Conservation (phyloP, 73 alveolate genomes). For the Paramecium pentaurelia region DNA sequence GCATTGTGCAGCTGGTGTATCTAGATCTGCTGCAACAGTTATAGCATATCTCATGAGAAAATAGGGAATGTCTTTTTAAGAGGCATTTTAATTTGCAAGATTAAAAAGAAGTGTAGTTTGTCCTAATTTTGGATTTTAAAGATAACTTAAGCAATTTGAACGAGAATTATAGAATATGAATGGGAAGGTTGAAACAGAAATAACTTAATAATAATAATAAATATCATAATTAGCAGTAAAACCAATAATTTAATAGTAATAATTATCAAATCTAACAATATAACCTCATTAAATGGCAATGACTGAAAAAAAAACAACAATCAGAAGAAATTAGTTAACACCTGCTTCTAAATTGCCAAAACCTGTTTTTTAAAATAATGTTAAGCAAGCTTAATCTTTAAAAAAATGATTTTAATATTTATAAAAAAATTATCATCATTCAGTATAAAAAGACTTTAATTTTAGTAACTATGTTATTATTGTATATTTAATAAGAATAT, state of each 20-base stretch:
- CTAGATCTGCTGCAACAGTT: conserved; percentile 68
- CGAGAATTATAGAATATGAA: background rate
- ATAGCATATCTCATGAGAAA: conserved; percentile 67
- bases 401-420: background rate
- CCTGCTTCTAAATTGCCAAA: background rate
- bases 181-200: background rate
- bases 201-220: background rate
- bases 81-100: conserved; percentile 62
- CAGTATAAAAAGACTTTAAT: background rate
- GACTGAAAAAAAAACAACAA: background rate
- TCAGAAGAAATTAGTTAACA: background rate
- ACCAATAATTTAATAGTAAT: background rate
- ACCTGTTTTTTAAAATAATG: background rate
- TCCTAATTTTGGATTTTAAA: conserved; percentile 68
- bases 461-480: background rate
- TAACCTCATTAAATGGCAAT: background rate
- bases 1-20: conserved; percentile 78
- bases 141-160: conserved; percentile 59
- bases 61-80: conserved; percentile 10
- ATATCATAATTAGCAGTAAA: background rate
- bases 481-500: background rate
- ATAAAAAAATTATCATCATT: background rate
- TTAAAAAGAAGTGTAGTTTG: conserved; percentile 52
- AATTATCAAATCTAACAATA: background rate
- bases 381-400: background rate